Percentiles rank a stretch among this genome's conserved stretches.
Evolutionary conservation across 306 rosid species (phyloP).

Genomic region (Benincasa hispida): DNA sequence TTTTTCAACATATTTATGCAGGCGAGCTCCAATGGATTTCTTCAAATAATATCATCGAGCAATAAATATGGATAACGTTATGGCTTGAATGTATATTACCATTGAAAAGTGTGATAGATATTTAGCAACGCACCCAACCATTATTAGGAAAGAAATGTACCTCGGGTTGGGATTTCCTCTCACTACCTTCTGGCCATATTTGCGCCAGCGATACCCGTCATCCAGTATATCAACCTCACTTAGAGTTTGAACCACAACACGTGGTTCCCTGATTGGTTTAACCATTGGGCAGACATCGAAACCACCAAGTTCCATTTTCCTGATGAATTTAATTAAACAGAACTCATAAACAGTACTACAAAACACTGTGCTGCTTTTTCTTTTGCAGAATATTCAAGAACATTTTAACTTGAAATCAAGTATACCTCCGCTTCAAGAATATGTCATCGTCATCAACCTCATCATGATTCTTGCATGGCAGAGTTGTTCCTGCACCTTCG

Average conservation of each 20-base stretch:
- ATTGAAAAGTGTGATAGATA: neutral
- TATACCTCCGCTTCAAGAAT: slow-evolving; percentile 77
- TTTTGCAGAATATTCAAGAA: neutral
- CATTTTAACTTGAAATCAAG: neutral
- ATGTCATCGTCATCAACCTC: slow-evolving; percentile 78
- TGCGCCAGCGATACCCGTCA: slow-evolving; percentile 99
- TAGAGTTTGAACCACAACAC: slow-evolving; percentile 92
- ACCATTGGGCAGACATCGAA: slow-evolving; percentile 61
- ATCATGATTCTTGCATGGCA: slow-evolving; percentile 36
- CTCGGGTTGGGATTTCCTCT: slow-evolving; percentile 99
- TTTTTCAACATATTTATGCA: neutral
- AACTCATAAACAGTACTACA: slow-evolving; percentile 5
- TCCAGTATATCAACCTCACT: slow-evolving; percentile 98
- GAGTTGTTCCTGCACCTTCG: slow-evolving; percentile 46
- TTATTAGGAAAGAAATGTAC: slow-evolving; percentile 27
- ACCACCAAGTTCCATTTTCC: slow-evolving; percentile 73
- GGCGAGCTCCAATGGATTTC: neutral
- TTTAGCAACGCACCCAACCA: neutral
- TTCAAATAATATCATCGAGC: neutral
- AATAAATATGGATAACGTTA: neutral
- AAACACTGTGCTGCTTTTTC: slow-evolving; percentile 10
- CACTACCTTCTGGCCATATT: slow-evolving; percentile 97
- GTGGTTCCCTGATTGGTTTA: slow-evolving; percentile 92
- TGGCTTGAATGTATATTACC: neutral
- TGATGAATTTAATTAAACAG: slow-evolving; percentile 22